These are phyloP conservation scores for Fusarium sp. DNA, from an alignment of 2,329 filamentous ascomycete species.

Conservation along the genomic window DNA sequence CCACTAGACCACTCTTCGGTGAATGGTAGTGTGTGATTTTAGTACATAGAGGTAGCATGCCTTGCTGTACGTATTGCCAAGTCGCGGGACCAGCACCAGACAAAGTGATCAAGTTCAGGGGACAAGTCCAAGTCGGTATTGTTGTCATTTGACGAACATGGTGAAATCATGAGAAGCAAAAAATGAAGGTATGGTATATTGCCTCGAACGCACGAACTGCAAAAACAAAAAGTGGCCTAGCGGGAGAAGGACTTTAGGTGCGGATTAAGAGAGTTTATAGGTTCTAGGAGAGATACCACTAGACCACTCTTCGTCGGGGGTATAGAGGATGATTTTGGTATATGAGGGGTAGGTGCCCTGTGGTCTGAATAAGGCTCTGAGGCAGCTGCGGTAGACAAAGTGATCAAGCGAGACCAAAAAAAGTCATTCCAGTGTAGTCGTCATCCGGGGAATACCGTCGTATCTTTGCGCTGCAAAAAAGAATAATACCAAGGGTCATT, in stretches of 20 bases:
- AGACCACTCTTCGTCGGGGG: background rate
- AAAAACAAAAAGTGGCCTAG: background rate
- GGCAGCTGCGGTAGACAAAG: background rate
- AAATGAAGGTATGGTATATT: background rate
- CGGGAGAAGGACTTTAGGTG: background rate
- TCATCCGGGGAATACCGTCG: no score
- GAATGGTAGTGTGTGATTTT: background rate
- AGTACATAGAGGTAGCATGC: background rate
- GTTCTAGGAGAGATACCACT: background rate
- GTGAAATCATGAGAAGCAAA: background rate
- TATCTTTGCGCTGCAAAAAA: background rate
- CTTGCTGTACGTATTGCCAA: background rate
- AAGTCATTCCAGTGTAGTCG: background rate
- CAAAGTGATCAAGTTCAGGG: background rate
- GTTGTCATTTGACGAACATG: background rate
- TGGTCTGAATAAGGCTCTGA: background rate
- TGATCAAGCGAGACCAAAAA: background rate
- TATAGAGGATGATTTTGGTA: background rate
- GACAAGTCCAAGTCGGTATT: background rate
- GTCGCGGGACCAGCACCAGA: background rate
- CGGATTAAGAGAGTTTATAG: background rate
- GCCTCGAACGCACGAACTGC: background rate
- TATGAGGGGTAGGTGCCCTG: background rate
- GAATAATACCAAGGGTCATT: background rate
- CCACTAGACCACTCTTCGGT: conserved; percentile 1